Evolutionary conservation across 75 land plant species (phyloP).

Genomic region (Cunninghamia lanceolata): DNA sequence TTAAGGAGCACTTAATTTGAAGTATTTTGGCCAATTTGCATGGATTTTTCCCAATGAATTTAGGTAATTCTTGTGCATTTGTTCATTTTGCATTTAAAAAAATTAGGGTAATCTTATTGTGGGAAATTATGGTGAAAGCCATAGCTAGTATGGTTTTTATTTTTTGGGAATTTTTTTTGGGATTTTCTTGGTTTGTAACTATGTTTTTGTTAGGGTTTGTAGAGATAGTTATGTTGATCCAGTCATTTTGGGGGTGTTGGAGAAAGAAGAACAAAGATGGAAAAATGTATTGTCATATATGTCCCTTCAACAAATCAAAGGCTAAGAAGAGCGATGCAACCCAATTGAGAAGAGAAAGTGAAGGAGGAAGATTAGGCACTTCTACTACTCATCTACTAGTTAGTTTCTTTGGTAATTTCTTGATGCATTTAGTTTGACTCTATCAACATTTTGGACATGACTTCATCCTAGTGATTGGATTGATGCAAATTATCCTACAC

Average conservation of each 20-base stretch:
- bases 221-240: slow-evolving; percentile 6
- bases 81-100: no score
- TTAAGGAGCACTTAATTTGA: not conserved
- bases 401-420: no score
- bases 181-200: no score
- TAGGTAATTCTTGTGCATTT: not conserved
- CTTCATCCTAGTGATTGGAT: no score
- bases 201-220: not conserved
- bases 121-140: not conserved
- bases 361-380: slow-evolving; percentile 49
- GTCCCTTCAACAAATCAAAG: slow-evolving; percentile 88
- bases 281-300: slow-evolving; percentile 45
- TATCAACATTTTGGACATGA: no score
- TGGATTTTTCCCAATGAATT: not conserved
- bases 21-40: not conserved
- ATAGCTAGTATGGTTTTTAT: no score
- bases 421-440: no score
- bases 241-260: slow-evolving; percentile 4
- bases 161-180: no score
- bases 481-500: no score
- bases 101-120: no score
- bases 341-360: slow-evolving; percentile 50
- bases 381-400: slow-evolving; percentile 30
- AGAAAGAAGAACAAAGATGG: slow-evolving; percentile 9
- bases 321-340: slow-evolving; percentile 54